Conservation (phyloP, 2,329 filamentous ascomycete genomes). For the Aureobasidium lini region DNA sequence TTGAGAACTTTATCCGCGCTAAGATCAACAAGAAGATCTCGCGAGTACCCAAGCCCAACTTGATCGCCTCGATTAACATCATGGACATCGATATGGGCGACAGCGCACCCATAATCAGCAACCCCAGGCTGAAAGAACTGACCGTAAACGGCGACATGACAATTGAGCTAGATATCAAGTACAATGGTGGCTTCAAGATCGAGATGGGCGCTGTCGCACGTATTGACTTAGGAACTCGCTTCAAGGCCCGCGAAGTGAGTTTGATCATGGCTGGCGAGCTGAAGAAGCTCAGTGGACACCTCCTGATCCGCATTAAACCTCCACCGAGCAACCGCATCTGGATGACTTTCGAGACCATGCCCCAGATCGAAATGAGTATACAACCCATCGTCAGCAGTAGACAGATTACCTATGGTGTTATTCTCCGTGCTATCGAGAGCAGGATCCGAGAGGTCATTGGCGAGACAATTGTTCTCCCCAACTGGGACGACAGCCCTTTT, state of each 20-base stretch:
- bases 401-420: conserved; percentile 90
- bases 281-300: conserved; percentile 77
- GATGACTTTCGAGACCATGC: conserved; percentile 90
- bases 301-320: conserved; percentile 81
- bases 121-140: conserved; percentile 78
- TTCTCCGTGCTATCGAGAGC: conserved; percentile 88
- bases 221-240: conserved; percentile 79
- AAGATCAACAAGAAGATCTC: conserved; percentile 97
- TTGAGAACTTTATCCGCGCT: conserved; percentile 69
- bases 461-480: conserved; percentile 83
- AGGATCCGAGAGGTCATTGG: conserved; percentile 89
- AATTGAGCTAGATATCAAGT: conserved; percentile 79
- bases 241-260: conserved; percentile 86
- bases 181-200: conserved; percentile 80
- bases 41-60: conserved; percentile 82
- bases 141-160: conserved; percentile 87
- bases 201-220: conserved; percentile 90
- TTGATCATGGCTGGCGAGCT: conserved; percentile 79
- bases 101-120: conserved; percentile 79
- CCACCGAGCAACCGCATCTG: conserved; percentile 94
- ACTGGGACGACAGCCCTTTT: conserved; percentile 95
- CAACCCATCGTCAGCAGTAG: conserved; percentile 92
- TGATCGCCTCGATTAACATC: conserved; percentile 78
- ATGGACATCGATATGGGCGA: conserved; percentile 80
- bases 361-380: conserved; percentile 87